A percentile compares a stretch with the other conserved stretches of the same genome.
Evolutionary conservation across 2,329 filamentous ascomycete species (phyloP).

Genomic region (Pseudogymnoascus sp.): DNA sequence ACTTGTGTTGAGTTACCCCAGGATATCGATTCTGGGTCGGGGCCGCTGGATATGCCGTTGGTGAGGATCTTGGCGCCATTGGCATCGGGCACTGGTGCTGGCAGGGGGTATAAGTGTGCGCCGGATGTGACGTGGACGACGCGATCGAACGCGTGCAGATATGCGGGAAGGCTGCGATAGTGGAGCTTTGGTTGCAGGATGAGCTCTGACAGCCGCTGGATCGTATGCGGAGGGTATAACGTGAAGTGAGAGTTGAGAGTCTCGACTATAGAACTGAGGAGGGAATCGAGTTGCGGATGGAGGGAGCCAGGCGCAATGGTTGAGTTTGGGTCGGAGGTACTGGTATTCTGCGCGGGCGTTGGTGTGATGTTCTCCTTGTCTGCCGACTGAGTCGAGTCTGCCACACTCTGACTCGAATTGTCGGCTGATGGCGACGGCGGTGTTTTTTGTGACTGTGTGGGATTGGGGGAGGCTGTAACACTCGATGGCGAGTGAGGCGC

Average conservation of each 20-base stretch:
- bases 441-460: conserved; percentile 58
- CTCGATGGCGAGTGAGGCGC: conserved; percentile 37
- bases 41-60: conserved; percentile 48
- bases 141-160: conserved; percentile 83
- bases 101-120: conserved; percentile 73
- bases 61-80: conserved; percentile 44
- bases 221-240: conserved; percentile 75
- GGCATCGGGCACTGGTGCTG: conserved; percentile 53
- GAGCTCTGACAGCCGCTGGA: conserved; percentile 86
- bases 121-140: conserved; percentile 84
- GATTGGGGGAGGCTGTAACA: conserved; percentile 53
- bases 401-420: conserved; percentile 17
- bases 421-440: conserved; percentile 40
- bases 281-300: conserved; percentile 54
- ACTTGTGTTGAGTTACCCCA: conserved; percentile 39
- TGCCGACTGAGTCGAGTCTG: conserved; percentile 38
- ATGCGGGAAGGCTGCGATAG: conserved; percentile 74
- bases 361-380: conserved; percentile 61
- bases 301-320: conserved; percentile 36
- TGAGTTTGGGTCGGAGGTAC: conserved; percentile 17
- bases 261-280: conserved; percentile 51
- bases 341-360: conserved; percentile 31
- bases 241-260: conserved; percentile 61
- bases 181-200: conserved; percentile 67
- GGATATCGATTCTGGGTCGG: conserved; percentile 32